Conservation (phyloP, 441 rosid species). For the Erodium chrysanthum region DNA sequence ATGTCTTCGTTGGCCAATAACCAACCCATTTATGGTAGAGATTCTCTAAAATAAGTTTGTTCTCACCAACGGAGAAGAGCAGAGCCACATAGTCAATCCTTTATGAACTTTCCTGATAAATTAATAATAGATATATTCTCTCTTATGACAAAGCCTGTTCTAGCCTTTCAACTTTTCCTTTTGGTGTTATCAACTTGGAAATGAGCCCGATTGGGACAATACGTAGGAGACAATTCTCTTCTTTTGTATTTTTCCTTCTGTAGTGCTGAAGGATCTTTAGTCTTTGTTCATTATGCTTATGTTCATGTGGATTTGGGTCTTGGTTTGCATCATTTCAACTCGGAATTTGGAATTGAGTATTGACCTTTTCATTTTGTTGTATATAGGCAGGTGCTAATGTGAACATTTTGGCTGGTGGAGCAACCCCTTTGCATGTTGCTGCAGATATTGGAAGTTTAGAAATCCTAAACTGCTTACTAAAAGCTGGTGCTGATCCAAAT, state of each 20-base stretch:
- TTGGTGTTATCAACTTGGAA: no score
- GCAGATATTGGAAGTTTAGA: slow-evolving; percentile 68
- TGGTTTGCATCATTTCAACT: background rate
- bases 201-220: background rate
- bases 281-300: background rate
- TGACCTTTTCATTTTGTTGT: slow-evolving; percentile 13
- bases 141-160: no score
- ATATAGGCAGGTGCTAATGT: slow-evolving; percentile 75
- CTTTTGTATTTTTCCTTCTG: background rate
- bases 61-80: no score
- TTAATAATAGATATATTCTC: no score
- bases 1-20: no score
- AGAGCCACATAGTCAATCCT: no score
- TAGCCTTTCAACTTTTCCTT: no score
- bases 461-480: slow-evolving; percentile 52
- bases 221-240: background rate
- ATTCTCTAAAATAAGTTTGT: no score
- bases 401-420: slow-evolving; percentile 74
- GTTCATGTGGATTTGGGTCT: background rate
- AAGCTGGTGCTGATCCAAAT: slow-evolving; percentile 85
- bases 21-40: no score
- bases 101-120: no score
- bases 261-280: background rate
- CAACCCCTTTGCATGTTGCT: slow-evolving; percentile 84
- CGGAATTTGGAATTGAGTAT: background rate